phyloP scores from a whole-genome alignment of 208 protist species.

The Herpetomonas samuelpessoai region DNA sequence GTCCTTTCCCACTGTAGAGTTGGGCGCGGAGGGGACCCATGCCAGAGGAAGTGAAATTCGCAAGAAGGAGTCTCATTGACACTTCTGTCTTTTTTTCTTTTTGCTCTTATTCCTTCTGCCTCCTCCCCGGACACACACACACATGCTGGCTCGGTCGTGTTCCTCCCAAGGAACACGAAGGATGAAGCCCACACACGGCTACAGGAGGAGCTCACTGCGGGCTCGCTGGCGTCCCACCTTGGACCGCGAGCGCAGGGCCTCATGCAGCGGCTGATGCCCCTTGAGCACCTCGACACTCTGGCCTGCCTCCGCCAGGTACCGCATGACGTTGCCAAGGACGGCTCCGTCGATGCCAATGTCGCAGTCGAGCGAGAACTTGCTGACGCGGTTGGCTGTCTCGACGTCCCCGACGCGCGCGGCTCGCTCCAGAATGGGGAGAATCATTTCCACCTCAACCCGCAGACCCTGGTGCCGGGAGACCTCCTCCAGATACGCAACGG shows the following conservation, averaged over 20 bases:
- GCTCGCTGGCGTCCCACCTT: slow-evolving; percentile 70
- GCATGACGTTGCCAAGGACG: slow-evolving; percentile 67
- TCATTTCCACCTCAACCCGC: slow-evolving; percentile 88
- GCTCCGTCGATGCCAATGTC: slow-evolving; percentile 77
- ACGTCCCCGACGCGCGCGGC: slow-evolving; percentile 74
- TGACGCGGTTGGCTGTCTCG: slow-evolving; percentile 70
- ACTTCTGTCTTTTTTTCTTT: not conserved
- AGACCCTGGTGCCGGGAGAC: slow-evolving; percentile 54
- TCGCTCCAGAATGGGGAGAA: slow-evolving; percentile 77
- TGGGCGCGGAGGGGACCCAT: too few relatives aligned
- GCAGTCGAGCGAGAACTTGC: slow-evolving; percentile 76
- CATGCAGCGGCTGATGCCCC: slow-evolving; percentile 72
- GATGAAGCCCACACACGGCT: slow-evolving; percentile 2
- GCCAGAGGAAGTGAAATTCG: too few relatives aligned
- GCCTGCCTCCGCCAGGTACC: slow-evolving; percentile 64
- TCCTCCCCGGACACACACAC: not conserved
- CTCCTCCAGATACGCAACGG: slow-evolving; percentile 67
- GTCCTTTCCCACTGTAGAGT: too few relatives aligned
- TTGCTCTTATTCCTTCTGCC: slow-evolving; percentile 9
- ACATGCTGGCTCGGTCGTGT: too few relatives aligned
- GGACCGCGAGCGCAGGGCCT: slow-evolving; percentile 75
- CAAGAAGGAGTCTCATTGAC: not conserved
- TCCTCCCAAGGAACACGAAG: slow-evolving; percentile 4
- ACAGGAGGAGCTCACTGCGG: slow-evolving; percentile 48
- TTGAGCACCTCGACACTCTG: slow-evolving; percentile 69